Evolutionary conservation across 2,329 filamentous ascomycete species (phyloP), one percentile per base, ranked within the genome.

Genomic region (Chlorencoelia australis): DNA sequence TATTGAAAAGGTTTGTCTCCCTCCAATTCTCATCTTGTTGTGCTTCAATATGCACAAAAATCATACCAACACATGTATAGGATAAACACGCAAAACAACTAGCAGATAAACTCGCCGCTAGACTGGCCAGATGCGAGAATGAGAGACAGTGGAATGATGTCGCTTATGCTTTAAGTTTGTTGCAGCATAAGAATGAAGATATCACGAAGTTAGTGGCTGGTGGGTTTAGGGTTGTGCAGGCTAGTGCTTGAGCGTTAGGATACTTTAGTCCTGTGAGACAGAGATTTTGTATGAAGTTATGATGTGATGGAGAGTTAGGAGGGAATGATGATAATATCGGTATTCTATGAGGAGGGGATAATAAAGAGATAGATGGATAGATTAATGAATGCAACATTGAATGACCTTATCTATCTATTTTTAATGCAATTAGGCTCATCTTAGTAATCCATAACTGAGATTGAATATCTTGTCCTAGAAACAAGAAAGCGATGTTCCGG

Each of bases 91-190:
- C 91, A 33, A 91, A 87, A 53, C 89, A 98, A 58, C 71, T 98
- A 18, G 80, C 91, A 0, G 82, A 89, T 44, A 98, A 98, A 61
- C 69, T 98, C 43, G 88, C 91, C 1, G 87, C 88, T 4, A 74
- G 91, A 47, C 69, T 98, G 29, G 69, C 73, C 1, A 73, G 89
- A 30, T 95, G 88, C 54, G 88, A 95, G 56, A 94, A 73, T 31
- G 89, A 98, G 63, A 71, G 88, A 45, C 88, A 96, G 58, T 98
- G 91, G 91, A 94, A 89, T 56, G 91, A 98, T 62, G 88, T 96
- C 28, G 85, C 89, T 0, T 98, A 87, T 65, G 88, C 88, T 3
- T 64, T 98, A 41, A 86, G 86, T 3, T 62, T 95, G 41, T 63
- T 98, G 39, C 88, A 87, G 54, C 91, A 98, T 59, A 93, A 91